Percentiles rank a stretch among this genome's conserved stretches.
These are phyloP conservation scores for Pestalotiopsis sp. DNA, from an alignment of 2,329 filamentous ascomycete genomes.

Conservation along the genomic window DNA sequence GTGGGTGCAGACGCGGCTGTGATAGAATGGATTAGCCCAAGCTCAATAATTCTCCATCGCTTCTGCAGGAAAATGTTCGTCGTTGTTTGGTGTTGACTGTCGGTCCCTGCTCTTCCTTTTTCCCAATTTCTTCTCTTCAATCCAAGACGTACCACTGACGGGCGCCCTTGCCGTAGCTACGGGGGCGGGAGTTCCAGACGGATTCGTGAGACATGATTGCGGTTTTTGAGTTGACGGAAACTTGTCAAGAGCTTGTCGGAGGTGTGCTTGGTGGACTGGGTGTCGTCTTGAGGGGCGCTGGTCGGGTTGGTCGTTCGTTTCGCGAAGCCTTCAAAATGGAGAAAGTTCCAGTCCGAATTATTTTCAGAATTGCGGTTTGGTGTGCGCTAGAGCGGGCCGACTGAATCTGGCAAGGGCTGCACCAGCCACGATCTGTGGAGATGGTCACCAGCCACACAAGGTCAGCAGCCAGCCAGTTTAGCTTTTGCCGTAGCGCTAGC, in stretches of 20 bases:
- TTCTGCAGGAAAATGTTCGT: not conserved
- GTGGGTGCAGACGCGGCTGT: constrained; percentile 79
- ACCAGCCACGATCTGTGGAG: not conserved
- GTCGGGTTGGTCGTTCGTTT: constrained; percentile 4
- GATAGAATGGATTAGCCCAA: constrained; percentile 15
- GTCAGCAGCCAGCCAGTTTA: not conserved
- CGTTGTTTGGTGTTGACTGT: not conserved
- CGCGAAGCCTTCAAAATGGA: constrained; percentile 3
- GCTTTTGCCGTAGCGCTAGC: too few relatives aligned
- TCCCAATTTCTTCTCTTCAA: constrained; percentile 3
- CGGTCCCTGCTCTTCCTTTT: not conserved
- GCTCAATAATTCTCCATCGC: not conserved
- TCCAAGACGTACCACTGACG: constrained; percentile 77
- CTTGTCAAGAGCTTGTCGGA: constrained; percentile 32
- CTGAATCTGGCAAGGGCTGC: not conserved
- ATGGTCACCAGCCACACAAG: not conserved
- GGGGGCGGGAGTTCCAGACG: constrained; percentile 98
- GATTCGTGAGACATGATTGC: constrained; percentile 77
- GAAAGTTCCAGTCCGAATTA: constrained; percentile 9
- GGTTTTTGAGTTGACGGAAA: constrained; percentile 33
- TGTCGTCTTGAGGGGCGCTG: constrained; percentile 22
- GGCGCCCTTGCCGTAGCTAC: constrained; percentile 95
- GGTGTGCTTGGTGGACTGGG: constrained; percentile 5
- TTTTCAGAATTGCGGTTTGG: constrained; percentile 10
- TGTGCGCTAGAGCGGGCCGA: constrained; percentile 3